Percentiles rank a stretch among this genome's conserved stretches.
Evolutionary conservation across 2,329 filamentous ascomycete species (phyloP).

Genomic region (Trichoderma guizhouense): DNA sequence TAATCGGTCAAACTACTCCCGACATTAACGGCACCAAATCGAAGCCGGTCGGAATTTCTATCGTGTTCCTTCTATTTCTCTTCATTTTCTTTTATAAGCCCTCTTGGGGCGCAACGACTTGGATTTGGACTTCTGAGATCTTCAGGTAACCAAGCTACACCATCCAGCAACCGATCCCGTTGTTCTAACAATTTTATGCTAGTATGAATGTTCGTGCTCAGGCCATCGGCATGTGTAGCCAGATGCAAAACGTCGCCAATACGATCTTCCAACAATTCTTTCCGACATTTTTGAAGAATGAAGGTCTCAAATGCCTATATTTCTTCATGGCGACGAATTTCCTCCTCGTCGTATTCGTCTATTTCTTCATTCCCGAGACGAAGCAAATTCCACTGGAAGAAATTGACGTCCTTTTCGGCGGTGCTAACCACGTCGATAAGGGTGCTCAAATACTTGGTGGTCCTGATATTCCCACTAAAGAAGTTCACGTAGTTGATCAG

Average conservation of each 20-base stretch:
- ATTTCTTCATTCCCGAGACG: background rate
- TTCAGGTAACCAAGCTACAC: background rate
- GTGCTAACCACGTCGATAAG: background rate
- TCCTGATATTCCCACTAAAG: background rate
- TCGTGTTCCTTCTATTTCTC: background rate
- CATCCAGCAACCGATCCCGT: rapidly evolving
- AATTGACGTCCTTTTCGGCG: background rate
- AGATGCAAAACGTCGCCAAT: background rate
- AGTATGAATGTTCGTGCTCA: conserved; percentile 4
- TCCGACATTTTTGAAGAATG: background rate
- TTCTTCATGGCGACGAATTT: conserved; percentile 1
- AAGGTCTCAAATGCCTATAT: background rate
- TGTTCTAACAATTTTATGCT: background rate
- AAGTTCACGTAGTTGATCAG: background rate
- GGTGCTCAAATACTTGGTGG: background rate
- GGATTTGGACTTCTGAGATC: background rate
- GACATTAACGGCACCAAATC: background rate
- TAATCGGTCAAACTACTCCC: background rate
- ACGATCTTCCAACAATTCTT: background rate
- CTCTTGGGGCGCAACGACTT: background rate
- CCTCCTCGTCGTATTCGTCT: background rate
- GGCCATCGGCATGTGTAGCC: background rate
- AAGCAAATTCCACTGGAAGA: background rate
- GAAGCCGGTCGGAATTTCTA: background rate
- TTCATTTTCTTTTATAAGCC: conserved; percentile 4